Evolutionary conservation across 441 rosid genomes (phyloP), one percentile per base, ranked within the genome.

Genomic region (Rhodomyrtus psidioides): DNA sequence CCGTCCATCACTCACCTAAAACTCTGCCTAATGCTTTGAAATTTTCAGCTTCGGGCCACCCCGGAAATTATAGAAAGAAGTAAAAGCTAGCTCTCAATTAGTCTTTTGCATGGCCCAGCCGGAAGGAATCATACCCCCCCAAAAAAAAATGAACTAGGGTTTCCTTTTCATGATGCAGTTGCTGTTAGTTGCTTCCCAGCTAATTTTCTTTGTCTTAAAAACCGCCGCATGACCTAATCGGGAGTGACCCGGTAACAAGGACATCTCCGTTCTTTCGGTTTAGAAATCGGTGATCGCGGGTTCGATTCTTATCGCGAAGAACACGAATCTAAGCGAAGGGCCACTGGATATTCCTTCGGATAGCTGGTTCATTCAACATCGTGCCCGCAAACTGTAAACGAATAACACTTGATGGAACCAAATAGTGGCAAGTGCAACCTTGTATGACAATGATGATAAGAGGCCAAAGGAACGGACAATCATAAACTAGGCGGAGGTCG

Each of bases 1-100:
- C 79, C 79, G 79, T 21, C 79, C 79, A 70, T 70, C 79, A 39
- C 79, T 70, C 79, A 70, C 79, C 79, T 70, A 70, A 70, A 5
- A 24, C 79, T 23, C 10, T 13, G 79, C 79, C 79, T 70, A 39
- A 70, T 70, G 21, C 79, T 23, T 70, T 70, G 79, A 70, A 34
- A 34, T 14, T 30, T 39, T 42, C 49, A 19, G 49, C 79, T 70
- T 39, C 79, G 79, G 76, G 26, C 79, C 79, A 6, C 49, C 49
- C 46, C 79, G 49, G 12, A 70, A 70, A 10, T 70, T 10, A 2
- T 34, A 19, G 6, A 5, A 34, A 2, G 4, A 21, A 6, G n/a
- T 1, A 34, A 10, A 34, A 21, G 16, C 49, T 0, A 30, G 75
- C 44, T 21, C 49, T 21, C 79, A 6, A 39, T 70, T 3, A 70